A percentile compares a stretch with the other conserved stretches of the same genome.
phyloP scores from a whole-genome alignment of 768 basidiomycete species.

The Macrocybe gigantea region DNA sequence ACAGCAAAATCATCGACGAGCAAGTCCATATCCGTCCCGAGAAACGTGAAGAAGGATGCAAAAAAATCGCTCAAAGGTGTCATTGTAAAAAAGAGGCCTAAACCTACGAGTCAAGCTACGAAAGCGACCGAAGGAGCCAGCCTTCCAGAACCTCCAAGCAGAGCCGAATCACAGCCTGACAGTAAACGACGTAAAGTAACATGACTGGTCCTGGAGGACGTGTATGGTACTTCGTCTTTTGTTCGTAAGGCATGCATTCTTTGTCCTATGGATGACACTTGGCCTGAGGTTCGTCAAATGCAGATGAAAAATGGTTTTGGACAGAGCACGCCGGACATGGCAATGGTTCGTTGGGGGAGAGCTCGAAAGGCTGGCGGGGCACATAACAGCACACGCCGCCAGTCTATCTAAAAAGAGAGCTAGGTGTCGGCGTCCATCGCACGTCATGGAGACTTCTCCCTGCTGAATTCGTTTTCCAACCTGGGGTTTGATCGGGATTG shows the following conservation, averaged over 20 bases:
- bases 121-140: constrained; percentile 6
- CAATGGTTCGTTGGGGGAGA: no score
- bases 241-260: no score
- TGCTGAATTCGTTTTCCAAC: constrained; percentile 10
- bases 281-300: no score
- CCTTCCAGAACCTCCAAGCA: constrained; percentile 5
- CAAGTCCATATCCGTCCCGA: constrained; percentile 18
- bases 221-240: no score
- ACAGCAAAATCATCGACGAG: constrained; percentile 21
- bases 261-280: no score
- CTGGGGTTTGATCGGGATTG: constrained; percentile 40
- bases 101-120: constrained; percentile 22
- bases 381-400: not conserved
- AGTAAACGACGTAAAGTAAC: constrained; percentile 58
- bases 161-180: constrained; percentile 29
- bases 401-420: constrained; percentile 17
- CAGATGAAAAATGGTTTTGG: no score
- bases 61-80: constrained; percentile 75
- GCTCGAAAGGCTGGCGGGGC: no score
- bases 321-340: no score
- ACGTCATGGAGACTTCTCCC: constrained; percentile 54
- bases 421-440: constrained; percentile 78
- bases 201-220: constrained; percentile 1
- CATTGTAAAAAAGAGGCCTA: constrained; percentile 71
- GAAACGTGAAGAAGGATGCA: constrained; percentile 50